Evolutionary conservation across 768 basidiomycete species (phyloP).

Genomic region (Leccinellum albellum): DNA sequence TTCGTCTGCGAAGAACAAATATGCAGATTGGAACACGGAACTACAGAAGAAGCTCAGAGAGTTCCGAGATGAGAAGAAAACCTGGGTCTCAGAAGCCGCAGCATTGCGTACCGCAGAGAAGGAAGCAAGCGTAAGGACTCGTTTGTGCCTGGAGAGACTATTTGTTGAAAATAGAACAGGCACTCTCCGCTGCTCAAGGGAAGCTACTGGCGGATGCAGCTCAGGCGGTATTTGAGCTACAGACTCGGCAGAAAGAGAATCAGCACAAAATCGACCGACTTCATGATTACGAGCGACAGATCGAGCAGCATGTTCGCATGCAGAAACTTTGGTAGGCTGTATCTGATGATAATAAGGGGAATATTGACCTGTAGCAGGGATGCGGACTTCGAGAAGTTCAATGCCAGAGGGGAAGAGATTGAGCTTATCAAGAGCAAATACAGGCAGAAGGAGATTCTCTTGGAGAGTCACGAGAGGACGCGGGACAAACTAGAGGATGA

Average conservation of each 20-base stretch:
- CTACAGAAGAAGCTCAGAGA: constrained; percentile 74
- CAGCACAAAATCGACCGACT: constrained; percentile 80
- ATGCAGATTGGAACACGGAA: constrained; percentile 79
- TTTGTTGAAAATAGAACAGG: constrained; percentile 35
- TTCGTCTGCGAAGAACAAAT: constrained; percentile 68
- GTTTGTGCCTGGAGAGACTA: background rate
- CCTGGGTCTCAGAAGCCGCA: constrained; percentile 69
- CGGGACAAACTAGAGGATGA: constrained; percentile 53
- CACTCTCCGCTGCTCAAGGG: constrained; percentile 64
- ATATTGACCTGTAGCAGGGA: constrained; percentile 49
- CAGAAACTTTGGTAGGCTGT: constrained; percentile 68
- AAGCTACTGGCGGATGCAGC: constrained; percentile 65
- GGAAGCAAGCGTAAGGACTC: constrained; percentile 54
- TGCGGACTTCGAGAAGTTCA: constrained; percentile 66
- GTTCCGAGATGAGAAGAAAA: constrained; percentile 75
- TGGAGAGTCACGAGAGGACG: constrained; percentile 55
- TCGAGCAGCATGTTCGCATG: constrained; percentile 74
- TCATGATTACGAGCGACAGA: constrained; percentile 81
- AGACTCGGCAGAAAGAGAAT: constrained; percentile 73
- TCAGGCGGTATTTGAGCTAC: constrained; percentile 64
- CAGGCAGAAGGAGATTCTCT: constrained; percentile 61
- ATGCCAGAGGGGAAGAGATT: constrained; percentile 58
- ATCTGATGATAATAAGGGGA: background rate
- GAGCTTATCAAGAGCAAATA: constrained; percentile 52
- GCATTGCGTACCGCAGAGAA: constrained; percentile 65